These are phyloP conservation scores for Boletus speciosus DNA, from an alignment of 768 basidiomycete species.

Conservation along the genomic window DNA sequence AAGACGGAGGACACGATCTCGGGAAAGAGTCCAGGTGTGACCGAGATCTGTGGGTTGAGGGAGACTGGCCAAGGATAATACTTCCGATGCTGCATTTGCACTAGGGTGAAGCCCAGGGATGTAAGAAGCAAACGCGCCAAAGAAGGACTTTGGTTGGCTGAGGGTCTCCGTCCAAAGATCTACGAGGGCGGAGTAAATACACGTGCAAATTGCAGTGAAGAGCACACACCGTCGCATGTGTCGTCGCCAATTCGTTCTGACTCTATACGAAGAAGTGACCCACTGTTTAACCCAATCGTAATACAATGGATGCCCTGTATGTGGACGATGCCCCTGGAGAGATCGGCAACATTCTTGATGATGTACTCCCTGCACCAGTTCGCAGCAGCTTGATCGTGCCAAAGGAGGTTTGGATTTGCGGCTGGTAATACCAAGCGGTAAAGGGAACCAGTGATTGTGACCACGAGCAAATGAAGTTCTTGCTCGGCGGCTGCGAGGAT, in stretches of 20 bases:
- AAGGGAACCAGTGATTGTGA: slow-evolving; percentile 66
- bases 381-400: slow-evolving; percentile 50
- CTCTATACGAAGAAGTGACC: slow-evolving; percentile 67
- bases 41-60: slow-evolving; percentile 74
- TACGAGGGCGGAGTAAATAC: slow-evolving; percentile 28
- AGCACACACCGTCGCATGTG: slow-evolving; percentile 53
- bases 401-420: slow-evolving; percentile 48
- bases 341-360: slow-evolving; percentile 50
- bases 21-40: slow-evolving; percentile 80
- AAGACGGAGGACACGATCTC: slow-evolving; percentile 78
- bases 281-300: slow-evolving; percentile 57
- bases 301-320: slow-evolving; percentile 66
- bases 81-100: slow-evolving; percentile 49
- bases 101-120: slow-evolving; percentile 51
- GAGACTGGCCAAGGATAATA: slow-evolving; percentile 69
- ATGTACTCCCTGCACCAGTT: slow-evolving; percentile 68
- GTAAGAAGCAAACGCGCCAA: slow-evolving; percentile 65
- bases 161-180: slow-evolving; percentile 71
- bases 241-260: slow-evolving; percentile 55
- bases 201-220: slow-evolving; percentile 3
- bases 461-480: slow-evolving; percentile 66
- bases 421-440: slow-evolving; percentile 70
- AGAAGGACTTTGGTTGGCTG: slow-evolving; percentile 62
- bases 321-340: slow-evolving; percentile 49
- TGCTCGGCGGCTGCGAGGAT: slow-evolving; percentile 47